Evolutionary conservation across 1,139 yeast species (phyloP).

Genomic region (Spencermartinsiella ligniputridi): DNA sequence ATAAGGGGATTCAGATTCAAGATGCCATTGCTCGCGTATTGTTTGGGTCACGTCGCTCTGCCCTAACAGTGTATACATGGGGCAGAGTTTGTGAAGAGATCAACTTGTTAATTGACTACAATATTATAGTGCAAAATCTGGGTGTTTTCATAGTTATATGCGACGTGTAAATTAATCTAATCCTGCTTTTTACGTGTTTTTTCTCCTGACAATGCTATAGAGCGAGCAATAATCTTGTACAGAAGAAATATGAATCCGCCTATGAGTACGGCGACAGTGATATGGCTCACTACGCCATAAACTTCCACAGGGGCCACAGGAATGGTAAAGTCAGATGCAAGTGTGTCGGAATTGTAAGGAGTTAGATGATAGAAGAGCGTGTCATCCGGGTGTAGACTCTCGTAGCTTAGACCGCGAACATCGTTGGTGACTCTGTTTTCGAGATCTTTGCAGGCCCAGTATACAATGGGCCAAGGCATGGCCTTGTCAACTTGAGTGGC

Average conservation of each 20-base stretch:
- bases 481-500: constrained; percentile 20
- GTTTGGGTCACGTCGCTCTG: background rate
- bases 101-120: no score
- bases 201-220: no score
- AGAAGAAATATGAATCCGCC: constrained; percentile 35
- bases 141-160: no score
- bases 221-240: constrained; percentile 24
- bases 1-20: background rate
- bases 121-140: no score
- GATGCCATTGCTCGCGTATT: background rate
- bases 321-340: constrained; percentile 26
- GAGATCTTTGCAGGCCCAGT: constrained; percentile 45
- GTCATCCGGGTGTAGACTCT: constrained; percentile 42
- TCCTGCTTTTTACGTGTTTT: constrained; percentile 3
- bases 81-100: no score
- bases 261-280: constrained; percentile 32
- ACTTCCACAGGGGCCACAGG: constrained; percentile 36
- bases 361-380: constrained; percentile 39
- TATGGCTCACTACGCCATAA: constrained; percentile 29
- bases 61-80: constrained; percentile 4
- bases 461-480: constrained; percentile 40
- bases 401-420: constrained; percentile 38
- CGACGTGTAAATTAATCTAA: no score
- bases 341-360: constrained; percentile 7
- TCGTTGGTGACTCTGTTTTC: constrained; percentile 21